A percentile compares a stretch with the other conserved stretches of the same genome.
phyloP scores from a whole-genome alignment of 768 basidiomycete species.

The Dioszegia hungarica region DNA sequence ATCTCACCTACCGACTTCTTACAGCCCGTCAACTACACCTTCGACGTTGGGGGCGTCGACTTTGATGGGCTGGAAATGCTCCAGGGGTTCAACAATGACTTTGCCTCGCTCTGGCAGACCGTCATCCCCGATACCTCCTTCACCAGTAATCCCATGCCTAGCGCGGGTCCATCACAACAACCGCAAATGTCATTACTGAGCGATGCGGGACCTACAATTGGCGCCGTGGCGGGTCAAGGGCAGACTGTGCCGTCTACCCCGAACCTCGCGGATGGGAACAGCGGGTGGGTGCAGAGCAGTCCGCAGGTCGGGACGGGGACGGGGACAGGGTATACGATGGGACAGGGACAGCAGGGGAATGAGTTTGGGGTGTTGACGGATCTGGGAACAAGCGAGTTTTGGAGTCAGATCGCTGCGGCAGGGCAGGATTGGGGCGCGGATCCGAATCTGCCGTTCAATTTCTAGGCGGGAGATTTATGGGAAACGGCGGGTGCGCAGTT shows the following conservation, averaged over 20 bases:
- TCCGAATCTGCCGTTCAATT: constrained; percentile 41
- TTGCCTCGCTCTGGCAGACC: constrained; percentile 27
- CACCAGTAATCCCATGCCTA: too few relatives aligned
- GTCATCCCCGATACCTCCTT: constrained; percentile 11
- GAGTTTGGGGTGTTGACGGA: constrained; percentile 2
- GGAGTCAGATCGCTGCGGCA: constrained; percentile 35
- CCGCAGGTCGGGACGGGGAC: not conserved
- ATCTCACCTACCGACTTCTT: not conserved
- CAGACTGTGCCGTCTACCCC: not conserved
- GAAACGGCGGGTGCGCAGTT: not conserved
- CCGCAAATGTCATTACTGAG: too few relatives aligned
- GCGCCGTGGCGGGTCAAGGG: not conserved
- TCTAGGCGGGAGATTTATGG: constrained; percentile 13
- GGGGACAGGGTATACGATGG: not conserved
- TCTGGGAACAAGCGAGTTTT: constrained; percentile 25
- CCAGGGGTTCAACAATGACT: constrained; percentile 32
- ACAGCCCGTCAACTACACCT: constrained; percentile 7
- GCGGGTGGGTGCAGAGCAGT: not conserved
- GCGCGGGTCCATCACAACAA: too few relatives aligned
- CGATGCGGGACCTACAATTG: not conserved
- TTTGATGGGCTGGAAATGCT: constrained; percentile 41
- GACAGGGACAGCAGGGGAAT: not conserved
- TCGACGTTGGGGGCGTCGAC: constrained; percentile 37
- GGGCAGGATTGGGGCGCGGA: constrained; percentile 41
- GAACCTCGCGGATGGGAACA: not conserved